Evolutionary conservation across 2,329 filamentous ascomycete genomes (phyloP).

Genomic region (Paramyrothecium roridum): DNA sequence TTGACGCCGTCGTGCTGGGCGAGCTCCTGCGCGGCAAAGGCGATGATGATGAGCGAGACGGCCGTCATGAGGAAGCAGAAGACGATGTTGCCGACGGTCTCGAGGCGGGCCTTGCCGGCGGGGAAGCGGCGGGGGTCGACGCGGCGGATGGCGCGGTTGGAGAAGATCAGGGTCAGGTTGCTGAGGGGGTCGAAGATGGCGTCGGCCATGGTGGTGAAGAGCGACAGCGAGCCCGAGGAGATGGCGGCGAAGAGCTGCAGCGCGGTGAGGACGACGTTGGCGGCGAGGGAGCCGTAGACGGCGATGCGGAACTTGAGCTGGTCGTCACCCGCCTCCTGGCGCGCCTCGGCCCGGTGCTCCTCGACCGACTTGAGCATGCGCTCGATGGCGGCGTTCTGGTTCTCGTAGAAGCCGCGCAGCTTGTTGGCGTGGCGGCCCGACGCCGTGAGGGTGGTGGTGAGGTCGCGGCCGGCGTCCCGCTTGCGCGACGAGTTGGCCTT

Average conservation of each 20-base stretch:
- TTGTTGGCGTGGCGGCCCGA: constrained; percentile 42
- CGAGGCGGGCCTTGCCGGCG: constrained; percentile 87
- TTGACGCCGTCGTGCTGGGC: constrained; percentile 52
- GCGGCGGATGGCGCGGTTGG: constrained; percentile 80
- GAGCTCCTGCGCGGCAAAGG: constrained; percentile 76
- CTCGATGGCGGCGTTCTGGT: constrained; percentile 92
- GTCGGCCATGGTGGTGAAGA: constrained; percentile 98
- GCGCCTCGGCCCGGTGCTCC: constrained; percentile 80
- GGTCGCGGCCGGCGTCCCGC: constrained; percentile 46
- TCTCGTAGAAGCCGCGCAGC: constrained; percentile 79
- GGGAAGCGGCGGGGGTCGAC: constrained; percentile 87
- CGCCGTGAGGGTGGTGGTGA: constrained; percentile 13
- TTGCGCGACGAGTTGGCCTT: constrained; percentile 78
- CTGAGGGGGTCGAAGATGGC: constrained; percentile 89
- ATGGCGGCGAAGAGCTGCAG: constrained; percentile 89
- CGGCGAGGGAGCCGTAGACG: constrained; percentile 66
- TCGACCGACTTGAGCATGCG: constrained; percentile 88
- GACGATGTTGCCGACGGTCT: constrained; percentile 92
- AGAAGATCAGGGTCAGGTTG: constrained; percentile 83
- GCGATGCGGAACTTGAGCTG: constrained; percentile 71
- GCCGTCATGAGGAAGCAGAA: constrained; percentile 96
- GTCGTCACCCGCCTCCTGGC: constrained; percentile 76
- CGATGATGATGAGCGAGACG: constrained; percentile 89
- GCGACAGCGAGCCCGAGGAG: constrained; percentile 82
- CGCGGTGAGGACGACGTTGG: constrained; percentile 74